Evolutionary conservation across 2,329 filamentous ascomycete species (phyloP).

Genomic region (Claviceps spartinae): DNA sequence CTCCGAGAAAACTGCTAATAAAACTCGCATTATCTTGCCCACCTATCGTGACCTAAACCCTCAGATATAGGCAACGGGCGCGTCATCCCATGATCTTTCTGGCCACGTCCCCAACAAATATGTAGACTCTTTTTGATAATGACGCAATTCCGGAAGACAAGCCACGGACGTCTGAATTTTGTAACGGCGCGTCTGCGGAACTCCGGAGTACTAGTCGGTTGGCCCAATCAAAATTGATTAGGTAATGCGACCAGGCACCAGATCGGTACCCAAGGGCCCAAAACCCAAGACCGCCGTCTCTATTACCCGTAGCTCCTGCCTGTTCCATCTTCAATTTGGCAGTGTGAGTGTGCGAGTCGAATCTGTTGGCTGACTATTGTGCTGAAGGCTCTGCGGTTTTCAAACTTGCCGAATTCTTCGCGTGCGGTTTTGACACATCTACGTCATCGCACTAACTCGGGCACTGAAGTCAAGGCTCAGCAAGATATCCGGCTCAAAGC

Average conservation of each 20-base stretch:
- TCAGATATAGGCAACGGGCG: too few relatives aligned
- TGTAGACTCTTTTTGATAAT: too few relatives aligned
- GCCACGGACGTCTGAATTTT: too few relatives aligned
- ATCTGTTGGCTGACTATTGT: not conserved
- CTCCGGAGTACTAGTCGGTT: too few relatives aligned
- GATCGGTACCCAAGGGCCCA: constrained; percentile 5
- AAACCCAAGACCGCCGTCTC: constrained; percentile 3
- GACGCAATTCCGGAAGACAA: too few relatives aligned
- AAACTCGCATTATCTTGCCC: too few relatives aligned
- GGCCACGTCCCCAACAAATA: too few relatives aligned
- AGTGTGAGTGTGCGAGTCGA: constrained; percentile 3
- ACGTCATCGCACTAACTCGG: not conserved
- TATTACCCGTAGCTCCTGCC: not conserved
- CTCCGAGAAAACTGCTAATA: too few relatives aligned
- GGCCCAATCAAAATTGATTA: constrained; percentile 5
- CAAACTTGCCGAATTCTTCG: not conserved
- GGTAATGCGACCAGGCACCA: constrained; percentile 4
- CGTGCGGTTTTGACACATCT: not conserved
- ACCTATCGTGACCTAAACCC: too few relatives aligned
- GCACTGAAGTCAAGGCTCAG: not conserved
- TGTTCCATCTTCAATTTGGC: constrained; percentile 3
- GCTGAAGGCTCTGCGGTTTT: not conserved
- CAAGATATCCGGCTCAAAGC: not conserved
- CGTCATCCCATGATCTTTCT: too few relatives aligned
- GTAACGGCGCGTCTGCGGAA: not conserved